Conservation (phyloP, 164 flowering plant genomes). For the Santalum album region DNA sequence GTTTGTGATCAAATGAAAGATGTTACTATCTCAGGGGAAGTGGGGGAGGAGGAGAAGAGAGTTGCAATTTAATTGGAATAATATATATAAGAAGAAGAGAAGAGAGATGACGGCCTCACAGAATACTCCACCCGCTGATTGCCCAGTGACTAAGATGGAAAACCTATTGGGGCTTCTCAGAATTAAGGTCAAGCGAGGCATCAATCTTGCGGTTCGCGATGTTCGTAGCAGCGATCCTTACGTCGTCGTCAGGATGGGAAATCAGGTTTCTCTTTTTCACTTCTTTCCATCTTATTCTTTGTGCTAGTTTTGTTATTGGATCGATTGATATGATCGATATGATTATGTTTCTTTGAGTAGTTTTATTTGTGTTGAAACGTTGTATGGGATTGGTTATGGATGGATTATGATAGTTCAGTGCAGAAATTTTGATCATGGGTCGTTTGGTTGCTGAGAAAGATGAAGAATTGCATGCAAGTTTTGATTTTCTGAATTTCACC, state of each 20-base stretch:
- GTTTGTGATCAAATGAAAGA: too few species aligned
- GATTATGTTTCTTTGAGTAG: background rate
- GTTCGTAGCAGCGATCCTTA: slow-evolving; percentile 58
- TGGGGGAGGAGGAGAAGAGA: too few species aligned
- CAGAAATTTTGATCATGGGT: too few species aligned
- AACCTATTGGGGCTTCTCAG: slow-evolving; percentile 46
- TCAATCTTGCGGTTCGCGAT: slow-evolving; percentile 58
- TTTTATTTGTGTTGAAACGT: background rate
- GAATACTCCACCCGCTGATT: background rate
- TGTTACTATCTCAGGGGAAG: too few species aligned
- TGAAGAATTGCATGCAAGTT: too few species aligned
- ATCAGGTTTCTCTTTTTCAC: slow-evolving; percentile 54
- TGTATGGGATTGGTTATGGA: background rate
- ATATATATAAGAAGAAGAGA: background rate
- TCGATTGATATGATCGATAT: slow-evolving; percentile 1
- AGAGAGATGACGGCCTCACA: background rate
- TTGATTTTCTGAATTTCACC: too few species aligned
- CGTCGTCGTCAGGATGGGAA: slow-evolving; percentile 46
- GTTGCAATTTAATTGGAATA: too few species aligned
- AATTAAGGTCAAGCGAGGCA: slow-evolving; percentile 36
- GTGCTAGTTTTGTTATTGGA: background rate
- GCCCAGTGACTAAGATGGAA: too few species aligned
- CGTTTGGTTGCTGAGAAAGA: too few species aligned
- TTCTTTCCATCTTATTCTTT: background rate
- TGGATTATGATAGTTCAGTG: background rate